These are phyloP conservation scores for Albizia julibrissin DNA, from an alignment of 306 rosid species.

Conservation along the genomic window DNA sequence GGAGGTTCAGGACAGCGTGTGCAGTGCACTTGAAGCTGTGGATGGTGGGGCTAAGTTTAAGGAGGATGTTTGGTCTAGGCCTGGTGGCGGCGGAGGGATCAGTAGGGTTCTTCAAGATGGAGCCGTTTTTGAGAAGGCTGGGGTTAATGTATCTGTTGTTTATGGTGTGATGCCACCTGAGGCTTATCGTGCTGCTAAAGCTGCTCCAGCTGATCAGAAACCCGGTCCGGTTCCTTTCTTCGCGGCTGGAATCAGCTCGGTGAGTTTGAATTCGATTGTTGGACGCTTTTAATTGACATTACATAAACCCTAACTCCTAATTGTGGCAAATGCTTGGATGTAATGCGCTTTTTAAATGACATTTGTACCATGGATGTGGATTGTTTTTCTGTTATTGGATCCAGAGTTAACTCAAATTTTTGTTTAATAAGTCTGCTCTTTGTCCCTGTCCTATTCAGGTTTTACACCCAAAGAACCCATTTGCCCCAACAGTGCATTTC, in stretches of 20 bases:
- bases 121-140: conserved; percentile 96
- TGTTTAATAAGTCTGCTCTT: not conserved
- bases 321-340: not conserved
- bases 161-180: conserved; percentile 98
- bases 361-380: not conserved
- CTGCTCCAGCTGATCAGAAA: conserved; percentile 55
- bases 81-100: conserved; percentile 97
- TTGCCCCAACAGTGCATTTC: conserved; percentile 95
- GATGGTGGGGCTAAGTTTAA: conserved; percentile 83
- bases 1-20: conserved; percentile 84
- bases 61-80: conserved; percentile 98
- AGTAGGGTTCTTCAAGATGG: conserved; percentile 97
- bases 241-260: conserved; percentile 97
- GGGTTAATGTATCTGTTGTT: conserved; percentile 94
- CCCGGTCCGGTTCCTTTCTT: conserved; percentile 92
- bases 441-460: conserved; percentile 51
- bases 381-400: not conserved
- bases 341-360: not conserved
- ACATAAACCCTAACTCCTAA: not conserved
- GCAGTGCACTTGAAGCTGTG: conserved; percentile 70
- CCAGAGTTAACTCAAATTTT: not conserved
- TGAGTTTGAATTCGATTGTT: conserved; percentile 30
- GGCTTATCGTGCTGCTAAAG: conserved; percentile 94
- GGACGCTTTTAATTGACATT: not conserved
- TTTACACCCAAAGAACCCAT: conserved; percentile 93